Evolutionary conservation across 192 early-diverging fungal genomes (phyloP).

Genomic region (Fimicolochytrium jonesii): DNA sequence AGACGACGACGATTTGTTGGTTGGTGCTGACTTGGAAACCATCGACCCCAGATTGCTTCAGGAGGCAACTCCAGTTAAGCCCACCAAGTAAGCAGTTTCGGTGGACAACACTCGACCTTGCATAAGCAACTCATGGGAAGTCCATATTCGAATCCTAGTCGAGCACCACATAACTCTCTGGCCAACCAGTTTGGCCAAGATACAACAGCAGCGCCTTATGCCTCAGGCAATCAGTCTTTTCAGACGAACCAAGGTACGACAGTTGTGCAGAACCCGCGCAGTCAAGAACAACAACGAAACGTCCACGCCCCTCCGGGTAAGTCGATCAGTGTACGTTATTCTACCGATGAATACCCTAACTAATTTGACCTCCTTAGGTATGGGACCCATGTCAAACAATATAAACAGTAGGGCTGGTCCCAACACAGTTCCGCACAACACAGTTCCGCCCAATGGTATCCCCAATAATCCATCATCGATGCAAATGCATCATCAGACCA

Average conservation of each 20-base stretch:
- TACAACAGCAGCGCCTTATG: background rate
- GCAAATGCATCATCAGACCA: background rate
- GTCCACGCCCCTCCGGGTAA: too few relatives aligned
- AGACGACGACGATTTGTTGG: constrained; percentile 9
- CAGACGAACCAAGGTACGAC: too few relatives aligned
- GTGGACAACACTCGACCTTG: background rate
- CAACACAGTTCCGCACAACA: background rate
- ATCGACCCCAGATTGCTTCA: background rate
- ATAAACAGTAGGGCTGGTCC: background rate
- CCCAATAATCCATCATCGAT: background rate
- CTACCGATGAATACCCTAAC: too few relatives aligned
- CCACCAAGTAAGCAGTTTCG: too few relatives aligned
- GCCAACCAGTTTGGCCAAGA: background rate
- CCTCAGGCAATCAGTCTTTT: background rate
- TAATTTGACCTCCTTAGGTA: too few relatives aligned
- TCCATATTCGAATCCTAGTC: background rate
- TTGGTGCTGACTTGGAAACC: background rate
- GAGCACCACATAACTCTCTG: background rate
- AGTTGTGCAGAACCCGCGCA: too few relatives aligned
- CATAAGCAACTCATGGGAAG: background rate
- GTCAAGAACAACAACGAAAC: too few relatives aligned
- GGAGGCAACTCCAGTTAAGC: background rate
- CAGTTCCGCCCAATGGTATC: background rate
- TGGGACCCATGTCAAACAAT: too few relatives aligned
- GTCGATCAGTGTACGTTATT: too few relatives aligned